Evolutionary conservation across 495 filamentous ascomycete species (phyloP), one percentile per base, ranked within the genome.

Genomic region (Aspergillus sparsus): DNA sequence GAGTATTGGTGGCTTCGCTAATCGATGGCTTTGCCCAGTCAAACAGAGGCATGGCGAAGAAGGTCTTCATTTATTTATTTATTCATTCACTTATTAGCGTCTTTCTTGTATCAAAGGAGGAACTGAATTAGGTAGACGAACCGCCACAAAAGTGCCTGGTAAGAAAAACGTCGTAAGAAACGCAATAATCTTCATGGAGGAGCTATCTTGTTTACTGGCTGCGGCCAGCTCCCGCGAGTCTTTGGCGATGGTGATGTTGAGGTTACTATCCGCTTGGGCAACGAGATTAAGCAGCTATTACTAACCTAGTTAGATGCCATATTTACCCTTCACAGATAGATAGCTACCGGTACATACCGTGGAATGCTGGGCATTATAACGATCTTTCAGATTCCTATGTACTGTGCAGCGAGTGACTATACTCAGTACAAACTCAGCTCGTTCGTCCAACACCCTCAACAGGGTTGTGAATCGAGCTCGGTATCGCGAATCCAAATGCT

Each of bases 161-260:
- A 69, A 69, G 63, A 73, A 77, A 39, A 74, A 54, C 68, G 74
- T 71, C 3, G 74, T 75, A 3, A 77, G 64, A 1, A 65, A 68
- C 6, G 74, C 74, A 47, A 75, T 70, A n/a, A 71, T 73, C 27
- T 72, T 75, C 73, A 75, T 75, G 8, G 70, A 71, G 5, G 63
- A 51, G 50, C 70, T 72, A 53, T 77, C 73, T 21, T 67, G 69
- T 36, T 71, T 68, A 3, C 66, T 68, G 39, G 71, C 69, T 33
- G 68, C 64, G 0, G 72, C 70, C 27, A 71, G 58, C 32, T 63
- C 65, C 15, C 65, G 63, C 7, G 62, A 71, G 35, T 67, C 60
- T 11, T 63, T 53, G 3, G 71, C 70, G 35, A 74, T 69, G 0
- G 42, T 45, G 5, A 68, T 53, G 55, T 67, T 70, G 34, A 68